Evolutionary conservation across 2,329 filamentous ascomycete species (phyloP).

Genomic region (Fusarium cyanostomum): DNA sequence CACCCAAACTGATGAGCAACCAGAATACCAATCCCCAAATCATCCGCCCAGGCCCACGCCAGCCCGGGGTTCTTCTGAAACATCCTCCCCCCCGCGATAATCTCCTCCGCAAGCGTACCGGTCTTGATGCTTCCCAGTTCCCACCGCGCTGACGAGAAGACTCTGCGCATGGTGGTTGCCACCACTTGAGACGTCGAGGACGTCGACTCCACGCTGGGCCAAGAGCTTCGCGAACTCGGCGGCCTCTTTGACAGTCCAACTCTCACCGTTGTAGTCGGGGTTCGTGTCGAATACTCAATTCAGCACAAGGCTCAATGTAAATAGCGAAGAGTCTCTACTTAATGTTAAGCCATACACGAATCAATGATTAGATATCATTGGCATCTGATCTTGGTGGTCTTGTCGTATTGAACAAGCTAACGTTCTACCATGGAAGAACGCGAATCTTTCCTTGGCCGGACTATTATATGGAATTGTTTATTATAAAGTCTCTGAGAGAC

Average conservation of each 20-base stretch:
- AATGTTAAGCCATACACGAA: neutral
- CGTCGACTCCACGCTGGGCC: conserved; percentile 73
- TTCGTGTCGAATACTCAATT: conserved; percentile 62
- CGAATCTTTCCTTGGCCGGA: neutral
- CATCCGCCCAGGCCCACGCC: conserved; percentile 65
- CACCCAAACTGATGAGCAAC: conserved; percentile 65
- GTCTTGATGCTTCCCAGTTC: conserved; percentile 60
- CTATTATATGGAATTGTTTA: conserved; percentile 7
- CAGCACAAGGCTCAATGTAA: too few species aligned
- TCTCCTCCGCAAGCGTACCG: conserved; percentile 56
- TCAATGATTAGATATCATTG: conserved; percentile 30
- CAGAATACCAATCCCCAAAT: conserved; percentile 57
- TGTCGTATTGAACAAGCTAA: neutral
- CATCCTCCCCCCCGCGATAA: conserved; percentile 61
- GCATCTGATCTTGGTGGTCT: neutral
- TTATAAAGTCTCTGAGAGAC: conserved; percentile 17
- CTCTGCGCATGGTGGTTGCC: conserved; percentile 69
- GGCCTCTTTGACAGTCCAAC: conserved; percentile 74
- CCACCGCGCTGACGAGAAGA: conserved; percentile 57
- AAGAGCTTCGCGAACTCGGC: conserved; percentile 70
- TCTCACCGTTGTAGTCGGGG: conserved; percentile 61
- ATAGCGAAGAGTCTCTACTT: neutral
- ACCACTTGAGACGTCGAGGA: conserved; percentile 77
- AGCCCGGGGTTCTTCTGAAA: conserved; percentile 69
- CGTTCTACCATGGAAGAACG: neutral